Evolutionary conservation across 2,329 filamentous ascomycete genomes (phyloP).

Genomic region (Orbilia brochopaga): DNA sequence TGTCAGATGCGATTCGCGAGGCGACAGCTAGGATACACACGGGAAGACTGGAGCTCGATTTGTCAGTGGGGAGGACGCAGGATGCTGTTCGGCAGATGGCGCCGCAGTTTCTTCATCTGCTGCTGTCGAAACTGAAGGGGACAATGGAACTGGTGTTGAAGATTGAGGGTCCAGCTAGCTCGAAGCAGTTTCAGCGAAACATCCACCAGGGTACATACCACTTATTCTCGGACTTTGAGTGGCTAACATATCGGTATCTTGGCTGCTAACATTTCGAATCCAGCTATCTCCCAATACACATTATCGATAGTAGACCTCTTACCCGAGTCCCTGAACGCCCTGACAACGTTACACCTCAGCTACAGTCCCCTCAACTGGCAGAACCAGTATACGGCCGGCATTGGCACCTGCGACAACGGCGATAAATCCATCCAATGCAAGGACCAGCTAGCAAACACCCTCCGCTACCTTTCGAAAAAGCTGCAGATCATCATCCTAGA

Average conservation of each 20-base stretch:
- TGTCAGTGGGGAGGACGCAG: not conserved
- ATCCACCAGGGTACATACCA: not conserved
- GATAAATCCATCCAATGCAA: not conserved
- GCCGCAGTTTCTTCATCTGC: not conserved
- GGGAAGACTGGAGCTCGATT: not conserved
- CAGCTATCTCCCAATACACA: not conserved
- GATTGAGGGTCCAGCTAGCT: not conserved
- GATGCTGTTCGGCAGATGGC: constrained; percentile 1
- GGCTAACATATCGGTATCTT: not conserved
- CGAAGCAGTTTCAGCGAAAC: not conserved
- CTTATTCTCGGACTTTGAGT: too few species aligned
- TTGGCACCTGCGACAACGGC: not conserved
- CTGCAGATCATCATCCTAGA: not conserved
- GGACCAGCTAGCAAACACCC: not conserved
- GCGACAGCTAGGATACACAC: not conserved
- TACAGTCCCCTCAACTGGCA: not conserved
- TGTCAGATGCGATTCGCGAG: not conserved
- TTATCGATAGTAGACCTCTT: not conserved
- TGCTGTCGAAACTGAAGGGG: not conserved
- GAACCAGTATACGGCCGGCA: not conserved
- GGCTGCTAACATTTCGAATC: not conserved
- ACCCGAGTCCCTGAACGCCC: not conserved
- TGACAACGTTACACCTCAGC: not conserved
- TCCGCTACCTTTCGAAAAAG: constrained; percentile 1
- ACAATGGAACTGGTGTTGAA: not conserved